These are phyloP conservation scores for Dactylellina parvicollis DNA, from an alignment of 2,329 filamentous ascomycete genomes.

Conservation along the genomic window DNA sequence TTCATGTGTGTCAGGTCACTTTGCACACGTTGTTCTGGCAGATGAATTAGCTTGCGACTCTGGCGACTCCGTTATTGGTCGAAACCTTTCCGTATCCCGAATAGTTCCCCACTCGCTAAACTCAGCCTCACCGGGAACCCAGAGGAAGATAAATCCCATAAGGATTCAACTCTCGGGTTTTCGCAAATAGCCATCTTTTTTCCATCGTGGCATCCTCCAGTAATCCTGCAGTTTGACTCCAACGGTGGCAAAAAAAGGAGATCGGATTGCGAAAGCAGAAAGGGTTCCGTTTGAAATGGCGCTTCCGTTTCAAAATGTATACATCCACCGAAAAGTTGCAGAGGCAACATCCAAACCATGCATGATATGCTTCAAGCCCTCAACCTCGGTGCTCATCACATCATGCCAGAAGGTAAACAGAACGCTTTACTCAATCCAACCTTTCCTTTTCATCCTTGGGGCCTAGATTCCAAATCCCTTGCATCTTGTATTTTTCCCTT, in stretches of 20 bases:
- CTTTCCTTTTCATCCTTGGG: not conserved
- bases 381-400: slow-evolving; percentile 85
- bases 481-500: not conserved
- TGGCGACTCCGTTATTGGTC: slow-evolving; percentile 46
- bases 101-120: slow-evolving; percentile 48
- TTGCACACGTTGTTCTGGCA: slow-evolving; percentile 26
- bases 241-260: slow-evolving; percentile 25
- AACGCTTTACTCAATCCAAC: slow-evolving; percentile 43
- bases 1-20: slow-evolving; percentile 40
- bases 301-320: slow-evolving; percentile 49
- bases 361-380: slow-evolving; percentile 90
- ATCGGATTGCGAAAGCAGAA: slow-evolving; percentile 15
- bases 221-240: slow-evolving; percentile 22
- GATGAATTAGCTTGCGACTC: slow-evolving; percentile 26
- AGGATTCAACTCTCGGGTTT: slow-evolving; percentile 6
- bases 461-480: slow-evolving; percentile 6
- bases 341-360: slow-evolving; percentile 78
- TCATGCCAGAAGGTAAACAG: slow-evolving; percentile 81
- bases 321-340: slow-evolving; percentile 48
- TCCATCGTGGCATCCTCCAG: not conserved
- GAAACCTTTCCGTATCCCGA: slow-evolving; percentile 30
- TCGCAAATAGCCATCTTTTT: slow-evolving; percentile 7
- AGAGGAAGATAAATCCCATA: slow-evolving; percentile 3
- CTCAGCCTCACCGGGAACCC: slow-evolving; percentile 50
- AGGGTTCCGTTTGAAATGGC: slow-evolving; percentile 26